Evolutionary conservation across 805 yeast species (phyloP).

Genomic region (Starmerella scarabaei): DNA sequence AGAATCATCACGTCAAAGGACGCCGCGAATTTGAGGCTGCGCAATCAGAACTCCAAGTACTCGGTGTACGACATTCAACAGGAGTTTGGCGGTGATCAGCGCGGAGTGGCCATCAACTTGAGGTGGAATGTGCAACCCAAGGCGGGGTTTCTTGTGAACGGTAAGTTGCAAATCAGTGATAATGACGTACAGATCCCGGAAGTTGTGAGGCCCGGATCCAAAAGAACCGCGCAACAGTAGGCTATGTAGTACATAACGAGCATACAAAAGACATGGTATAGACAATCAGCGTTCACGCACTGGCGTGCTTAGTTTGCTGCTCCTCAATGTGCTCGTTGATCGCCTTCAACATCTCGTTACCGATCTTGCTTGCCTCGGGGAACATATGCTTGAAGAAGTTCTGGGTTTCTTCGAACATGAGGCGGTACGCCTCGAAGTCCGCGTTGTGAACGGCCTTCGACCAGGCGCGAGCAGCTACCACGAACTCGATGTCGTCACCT

Average conservation of each 20-base stretch:
- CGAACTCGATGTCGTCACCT: constrained; percentile 83
- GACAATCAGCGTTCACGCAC: no score
- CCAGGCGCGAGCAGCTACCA: constrained; percentile 83
- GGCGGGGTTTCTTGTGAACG: constrained; percentile 67
- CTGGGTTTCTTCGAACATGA: constrained; percentile 67
- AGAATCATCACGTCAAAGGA: constrained; percentile 49
- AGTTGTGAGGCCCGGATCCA: background rate
- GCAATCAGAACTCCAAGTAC: constrained; percentile 53
- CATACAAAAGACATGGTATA: no score
- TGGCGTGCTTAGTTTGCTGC: no score
- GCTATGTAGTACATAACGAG: no score
- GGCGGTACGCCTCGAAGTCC: constrained; percentile 56
- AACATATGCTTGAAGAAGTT: constrained; percentile 75
- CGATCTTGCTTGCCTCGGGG: constrained; percentile 74
- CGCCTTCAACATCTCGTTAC: constrained; percentile 73
- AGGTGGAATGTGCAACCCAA: constrained; percentile 92
- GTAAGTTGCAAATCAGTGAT: constrained; percentile 25
- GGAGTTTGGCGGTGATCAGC: constrained; percentile 33
- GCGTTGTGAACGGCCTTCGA: constrained; percentile 65
- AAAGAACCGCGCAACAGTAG: no score
- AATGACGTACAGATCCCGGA: constrained; percentile 4
- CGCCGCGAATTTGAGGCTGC: constrained; percentile 44
- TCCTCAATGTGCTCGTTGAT: constrained; percentile 21
- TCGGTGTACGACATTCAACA: constrained; percentile 76
- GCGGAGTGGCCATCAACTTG: constrained; percentile 53